These are phyloP conservation scores for Pyracantha coccinea DNA, from an alignment of 331 rosid species.

Conservation along the genomic window DNA sequence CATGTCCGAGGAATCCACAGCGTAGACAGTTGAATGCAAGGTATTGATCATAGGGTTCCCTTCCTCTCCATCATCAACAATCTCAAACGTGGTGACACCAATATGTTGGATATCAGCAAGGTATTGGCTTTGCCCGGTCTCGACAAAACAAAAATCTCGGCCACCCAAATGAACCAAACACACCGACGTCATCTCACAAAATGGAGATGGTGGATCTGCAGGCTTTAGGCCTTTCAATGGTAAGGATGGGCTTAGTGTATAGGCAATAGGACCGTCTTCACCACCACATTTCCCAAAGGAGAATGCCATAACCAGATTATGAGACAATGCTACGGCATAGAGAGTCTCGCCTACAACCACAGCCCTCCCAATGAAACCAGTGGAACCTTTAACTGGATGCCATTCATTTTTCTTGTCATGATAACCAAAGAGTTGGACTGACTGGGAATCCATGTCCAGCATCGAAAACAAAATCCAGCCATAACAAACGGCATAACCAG, in stretches of 20 bases:
- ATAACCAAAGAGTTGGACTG: not conserved
- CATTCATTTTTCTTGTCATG: not conserved
- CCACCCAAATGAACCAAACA: not conserved
- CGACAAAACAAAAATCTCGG: not conserved
- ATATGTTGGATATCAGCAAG: not conserved
- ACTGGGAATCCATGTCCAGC: too few relatives aligned
- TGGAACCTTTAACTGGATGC: not conserved
- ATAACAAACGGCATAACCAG: too few relatives aligned
- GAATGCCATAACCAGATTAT: not conserved
- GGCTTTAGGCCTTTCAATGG: not conserved
- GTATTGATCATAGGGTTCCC: not conserved
- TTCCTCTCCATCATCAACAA: not conserved
- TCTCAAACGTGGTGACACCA: not conserved
- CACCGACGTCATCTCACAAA: not conserved
- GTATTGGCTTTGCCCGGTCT: not conserved
- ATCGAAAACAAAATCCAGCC: too few relatives aligned
- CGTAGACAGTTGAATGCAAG: not conserved
- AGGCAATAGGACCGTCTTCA: not conserved
- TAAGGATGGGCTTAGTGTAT: not conserved
- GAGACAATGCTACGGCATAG: not conserved
- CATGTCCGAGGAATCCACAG: not conserved
- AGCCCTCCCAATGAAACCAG: not conserved
- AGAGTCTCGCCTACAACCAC: not conserved
- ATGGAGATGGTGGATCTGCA: not conserved
- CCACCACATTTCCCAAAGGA: not conserved